Evolutionary conservation across 2,329 filamentous ascomycete genomes (phyloP), one percentile per base, ranked within the genome.

Genomic region (Aspergillus sp.): DNA sequence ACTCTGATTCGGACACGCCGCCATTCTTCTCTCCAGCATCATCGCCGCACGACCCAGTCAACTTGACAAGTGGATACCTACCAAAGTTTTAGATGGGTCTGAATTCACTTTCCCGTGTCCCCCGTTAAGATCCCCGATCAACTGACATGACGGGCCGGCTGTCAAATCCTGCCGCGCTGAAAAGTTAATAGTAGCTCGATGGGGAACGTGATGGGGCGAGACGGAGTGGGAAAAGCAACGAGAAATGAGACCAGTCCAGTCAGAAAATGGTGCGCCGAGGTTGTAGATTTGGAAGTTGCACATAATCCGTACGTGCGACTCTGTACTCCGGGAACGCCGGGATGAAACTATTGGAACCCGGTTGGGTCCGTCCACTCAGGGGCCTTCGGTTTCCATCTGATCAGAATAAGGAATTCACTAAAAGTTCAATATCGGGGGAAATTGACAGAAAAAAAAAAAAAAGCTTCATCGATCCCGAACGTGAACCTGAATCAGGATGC

Each of bases 321-420:
- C 36, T 42, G 36, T n/a, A 42, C 36, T 42, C 36, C 14, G 36
- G 36, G 14, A 42, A 42, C 14, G 12, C 36, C 36, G 36, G 46
- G 20, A 49, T 24, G 46, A 49, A 29, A 29, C 26, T 29, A 29
- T 29, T 50, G 45, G 54, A 55, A 55, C 46, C 31, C 47, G 54
- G 49, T 56, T 29, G 51, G 31, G 9, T 42, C 54, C 54, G 54
- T 29, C 54, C 54, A 56, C 31, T 56, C 45, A 51, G 47, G 54
- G 31, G 22, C 22, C 18, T 46, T 46, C n/a, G n/a, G 16, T 46
- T 42, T n/a, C 16, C 36, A 42, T 36, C 32, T 4, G 32, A 36
- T 36, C 32, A 36, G 32, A 36, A 36, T 9, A 29, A 29, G 26
- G n/a, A 6, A 12, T n/a, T 14, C 36, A 1, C 36, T 6, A 42